Base-by-base conservation (phyloP, 1,284 basidiomycete genomes). In the Cutaneotrichosporon sp. region DNA sequence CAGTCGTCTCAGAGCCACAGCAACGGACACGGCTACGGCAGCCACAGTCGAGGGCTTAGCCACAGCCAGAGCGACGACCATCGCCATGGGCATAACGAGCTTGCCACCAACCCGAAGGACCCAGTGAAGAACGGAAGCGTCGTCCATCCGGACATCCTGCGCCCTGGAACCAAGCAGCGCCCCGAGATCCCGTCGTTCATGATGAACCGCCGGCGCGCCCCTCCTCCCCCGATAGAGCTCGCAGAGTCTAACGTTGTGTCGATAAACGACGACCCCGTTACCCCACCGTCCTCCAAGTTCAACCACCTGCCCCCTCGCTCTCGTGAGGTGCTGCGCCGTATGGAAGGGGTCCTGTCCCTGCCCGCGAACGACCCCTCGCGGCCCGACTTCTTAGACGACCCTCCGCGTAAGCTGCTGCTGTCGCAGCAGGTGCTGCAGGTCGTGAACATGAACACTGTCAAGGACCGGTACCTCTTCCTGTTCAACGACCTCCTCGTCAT, bases 401-500 rank as follows among this genome's bases (percentile, higher is more conserved):
- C 94, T 20, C 90, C 91, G 5, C 85, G 95, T 45, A 92, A 89
- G 74, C 81, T 98, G 25, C 80, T 97, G 18, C 82, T 93, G 43
- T 89, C 89, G 3, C 89, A 90, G 6, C 90, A 93, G 2, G 90
- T 97, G 16, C 83, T 97, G 18, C 95, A 99, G 79, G 92, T 98
- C 7, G 92, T 93, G 71, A 94, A 94, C 79, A 16, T 18, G 29
- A 22, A 46, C 18, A 95, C 91, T 1, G 90, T 97, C 79, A 98
- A 99, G 77, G 94, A 98, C 74, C 88, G 95, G 10, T 95, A 92
- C 81, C 84, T 99, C 14, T 95, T 98, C 81, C 83, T 99, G 24
- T 99, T 99, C 84, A 91, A 84, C 74, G 97, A 99, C 76, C 84
- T 98, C 52, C 84, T 99, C 49, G 86, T 99, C 74, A 87, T 99